Evolutionary conservation across 495 filamentous ascomycete species (phyloP), one percentile per base, ranked within the genome.

Genomic region (Lasiosphaeriaceae sp.): DNA sequence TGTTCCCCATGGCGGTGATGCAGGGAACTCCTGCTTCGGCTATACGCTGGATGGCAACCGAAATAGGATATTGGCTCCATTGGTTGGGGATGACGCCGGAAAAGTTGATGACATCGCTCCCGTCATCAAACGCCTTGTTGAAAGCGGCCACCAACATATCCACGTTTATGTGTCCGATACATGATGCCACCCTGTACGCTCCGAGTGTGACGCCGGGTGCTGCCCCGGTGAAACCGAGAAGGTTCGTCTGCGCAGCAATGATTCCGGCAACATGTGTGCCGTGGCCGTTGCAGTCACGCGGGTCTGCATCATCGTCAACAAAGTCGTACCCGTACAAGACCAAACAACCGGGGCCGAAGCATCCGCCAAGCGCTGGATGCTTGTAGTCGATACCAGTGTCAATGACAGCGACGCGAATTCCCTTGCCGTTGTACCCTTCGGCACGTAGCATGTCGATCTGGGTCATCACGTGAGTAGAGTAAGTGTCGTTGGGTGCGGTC

Each of bases 361-460:
- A 80, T 34, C 78, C 80, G 39, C 80, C 80, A 3, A 82, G 69
- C 12, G 77, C 77, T 2, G 80, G 77, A 43, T 81, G 78, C 1
- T 55, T 76, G 60, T 80, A 82, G 60, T 82, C 80, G 54, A 80
- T 70, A 21, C 73, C 73, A 3, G 67, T 69, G 54, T 76, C 73
- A n/a, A 76, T 63, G 20, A 76, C 65, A 21, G 63, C 73, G 48
- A 76, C 65, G 39, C 69, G 69, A 57, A 74, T 54, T 34, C 70
- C 71, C 50, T 70, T 67, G 22, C 73, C 73, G 12, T 63, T 71
- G 39, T 65, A 54, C 6, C 70, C 73, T 47, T 68, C 50, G 48
- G 63, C 68, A 26, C 57, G 65, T 23, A 76, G 65, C 65, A 68
- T 69, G 54, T 74, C 66, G 19, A 76, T 69, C 35, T 74, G 70